Evolutionary conservation across 2,329 filamentous ascomycete species (phyloP).

Genomic region (Stachybotrys chartarum): DNA sequence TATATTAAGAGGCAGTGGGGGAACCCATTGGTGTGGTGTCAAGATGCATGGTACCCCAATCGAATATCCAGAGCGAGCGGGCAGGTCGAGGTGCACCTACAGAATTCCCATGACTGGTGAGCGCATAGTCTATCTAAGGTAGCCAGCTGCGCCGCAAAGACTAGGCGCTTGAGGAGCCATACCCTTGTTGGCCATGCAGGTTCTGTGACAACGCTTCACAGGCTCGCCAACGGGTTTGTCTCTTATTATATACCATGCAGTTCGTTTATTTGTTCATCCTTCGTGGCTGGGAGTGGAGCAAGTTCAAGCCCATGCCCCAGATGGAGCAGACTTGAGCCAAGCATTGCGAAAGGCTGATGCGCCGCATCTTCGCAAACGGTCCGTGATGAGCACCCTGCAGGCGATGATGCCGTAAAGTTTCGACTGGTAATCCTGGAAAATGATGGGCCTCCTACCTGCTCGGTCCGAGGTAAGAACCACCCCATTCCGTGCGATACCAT

Average conservation of each 20-base stretch:
- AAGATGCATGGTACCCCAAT: background rate
- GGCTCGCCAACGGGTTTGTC: background rate
- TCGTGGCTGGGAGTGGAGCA: background rate
- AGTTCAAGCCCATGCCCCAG: no score
- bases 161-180: background rate
- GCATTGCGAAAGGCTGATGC: background rate
- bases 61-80: background rate
- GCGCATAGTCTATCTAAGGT: background rate
- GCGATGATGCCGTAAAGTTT: no score
- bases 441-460: background rate
- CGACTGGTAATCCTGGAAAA: no score
- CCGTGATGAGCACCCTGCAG: background rate
- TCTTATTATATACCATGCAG: background rate
- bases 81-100: background rate
- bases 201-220: background rate
- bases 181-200: background rate
- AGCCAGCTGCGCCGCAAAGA: background rate
- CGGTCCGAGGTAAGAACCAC: background rate
- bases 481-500: background rate
- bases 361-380: background rate
- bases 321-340: background rate
- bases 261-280: background rate
- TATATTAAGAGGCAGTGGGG: background rate
- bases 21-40: background rate
- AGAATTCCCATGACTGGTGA: background rate